These are phyloP conservation scores for Diaporthe vaccinii DNA, from an alignment of 2,329 filamentous ascomycete genomes.

Conservation along the genomic window DNA sequence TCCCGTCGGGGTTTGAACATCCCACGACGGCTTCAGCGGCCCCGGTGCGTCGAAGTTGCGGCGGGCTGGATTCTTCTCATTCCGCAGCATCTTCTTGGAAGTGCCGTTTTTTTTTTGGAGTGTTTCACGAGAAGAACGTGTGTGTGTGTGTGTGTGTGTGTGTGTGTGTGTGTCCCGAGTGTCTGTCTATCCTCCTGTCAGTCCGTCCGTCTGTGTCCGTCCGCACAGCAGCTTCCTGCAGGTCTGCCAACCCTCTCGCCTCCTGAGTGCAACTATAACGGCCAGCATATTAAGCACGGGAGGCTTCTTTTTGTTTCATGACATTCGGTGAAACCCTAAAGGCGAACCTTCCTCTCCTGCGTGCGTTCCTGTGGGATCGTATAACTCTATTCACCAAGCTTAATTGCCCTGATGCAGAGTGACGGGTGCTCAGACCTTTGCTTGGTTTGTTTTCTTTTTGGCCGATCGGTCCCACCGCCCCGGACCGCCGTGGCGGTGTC, in stretches of 20 bases:
- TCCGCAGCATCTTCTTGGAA: background rate
- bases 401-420: background rate
- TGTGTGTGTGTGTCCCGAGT: background rate
- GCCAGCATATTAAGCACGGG: background rate
- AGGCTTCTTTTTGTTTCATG: conserved; percentile 22
- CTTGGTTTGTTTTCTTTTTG: background rate
- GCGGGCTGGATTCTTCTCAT: background rate
- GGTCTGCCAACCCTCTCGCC: background rate
- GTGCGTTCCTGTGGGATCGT: background rate
- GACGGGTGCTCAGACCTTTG: conserved; percentile 17
- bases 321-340: conserved; percentile 16
- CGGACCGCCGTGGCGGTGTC: background rate
- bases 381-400: conserved; percentile 24
- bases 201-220: background rate
- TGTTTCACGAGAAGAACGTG: conserved; percentile 9
- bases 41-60: background rate
- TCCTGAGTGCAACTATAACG: background rate
- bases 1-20: background rate
- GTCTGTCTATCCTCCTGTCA: background rate
- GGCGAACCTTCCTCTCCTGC: background rate
- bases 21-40: background rate
- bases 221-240: background rate
- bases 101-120: background rate
- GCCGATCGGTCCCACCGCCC: conserved; percentile 8
- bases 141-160: background rate